phyloP scores from a whole-genome alignment of 2,329 filamentous ascomycete genomes.

The Bipolaris victoriae region DNA sequence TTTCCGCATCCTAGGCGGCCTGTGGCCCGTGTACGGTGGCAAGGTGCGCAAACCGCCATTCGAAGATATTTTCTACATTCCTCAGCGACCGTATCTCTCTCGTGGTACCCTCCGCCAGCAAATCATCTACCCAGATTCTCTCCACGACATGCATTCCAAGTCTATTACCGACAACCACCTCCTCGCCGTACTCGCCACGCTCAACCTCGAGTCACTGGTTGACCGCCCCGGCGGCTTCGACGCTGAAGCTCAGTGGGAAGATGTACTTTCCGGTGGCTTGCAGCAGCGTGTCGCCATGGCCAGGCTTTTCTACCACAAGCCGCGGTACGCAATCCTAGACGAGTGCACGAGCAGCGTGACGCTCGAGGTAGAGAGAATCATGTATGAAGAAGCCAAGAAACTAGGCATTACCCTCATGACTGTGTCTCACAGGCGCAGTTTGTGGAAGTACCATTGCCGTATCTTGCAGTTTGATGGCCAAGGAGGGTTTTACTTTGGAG shows the following conservation, averaged over 20 bases:
- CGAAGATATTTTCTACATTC: constrained; percentile 96
- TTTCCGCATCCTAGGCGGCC: constrained; percentile 92
- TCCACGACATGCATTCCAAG: constrained; percentile 85
- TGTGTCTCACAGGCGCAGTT: constrained; percentile 84
- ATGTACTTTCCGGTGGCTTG: constrained; percentile 87
- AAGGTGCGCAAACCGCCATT: constrained; percentile 90
- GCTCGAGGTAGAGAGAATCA: constrained; percentile 88
- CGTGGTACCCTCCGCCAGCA: constrained; percentile 93
- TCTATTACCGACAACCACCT: constrained; percentile 83
- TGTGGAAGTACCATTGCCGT: constrained; percentile 96
- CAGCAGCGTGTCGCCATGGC: constrained; percentile 98
- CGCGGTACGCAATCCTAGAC: constrained; percentile 92
- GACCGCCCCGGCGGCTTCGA: constrained; percentile 85
- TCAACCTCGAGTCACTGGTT: constrained; percentile 84
- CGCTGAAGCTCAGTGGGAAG: constrained; percentile 94
- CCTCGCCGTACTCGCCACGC: constrained; percentile 73
- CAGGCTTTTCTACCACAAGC: constrained; percentile 88
- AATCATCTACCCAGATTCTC: constrained; percentile 91
- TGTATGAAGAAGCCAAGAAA: constrained; percentile 96
- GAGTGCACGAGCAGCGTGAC: constrained; percentile 97
- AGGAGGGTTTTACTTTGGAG: constrained; percentile 87
- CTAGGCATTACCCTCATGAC: constrained; percentile 96
- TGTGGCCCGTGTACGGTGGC: constrained; percentile 98
- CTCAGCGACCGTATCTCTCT: constrained; percentile 91
- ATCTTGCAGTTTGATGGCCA: constrained; percentile 98